These are phyloP conservation scores for Auricularia sp. DNA, from an alignment of 768 basidiomycete species.

Conservation along the genomic window DNA sequence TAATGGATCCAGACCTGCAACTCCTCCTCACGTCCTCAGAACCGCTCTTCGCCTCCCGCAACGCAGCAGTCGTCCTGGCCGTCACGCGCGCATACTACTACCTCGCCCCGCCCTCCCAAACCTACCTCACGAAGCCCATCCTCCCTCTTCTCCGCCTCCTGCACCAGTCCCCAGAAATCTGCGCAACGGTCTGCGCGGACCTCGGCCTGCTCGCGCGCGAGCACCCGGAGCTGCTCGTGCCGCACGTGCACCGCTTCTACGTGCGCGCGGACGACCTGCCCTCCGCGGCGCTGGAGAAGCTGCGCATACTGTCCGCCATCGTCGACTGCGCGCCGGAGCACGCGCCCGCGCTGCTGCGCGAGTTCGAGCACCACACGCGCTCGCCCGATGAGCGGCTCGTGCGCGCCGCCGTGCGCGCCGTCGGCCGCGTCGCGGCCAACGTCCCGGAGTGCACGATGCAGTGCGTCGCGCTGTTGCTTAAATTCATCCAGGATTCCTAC, in stretches of 20 bases:
- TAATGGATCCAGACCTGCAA: constrained; percentile 64
- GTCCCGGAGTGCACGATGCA: constrained; percentile 61
- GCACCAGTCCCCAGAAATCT: constrained; percentile 56
- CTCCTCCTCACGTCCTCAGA: constrained; percentile 62
- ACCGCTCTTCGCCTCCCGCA: constrained; percentile 75
- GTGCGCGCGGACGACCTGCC: constrained; percentile 57
- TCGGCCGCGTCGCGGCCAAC: constrained; percentile 63
- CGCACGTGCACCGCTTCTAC: constrained; percentile 57
- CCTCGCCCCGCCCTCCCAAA: constrained; percentile 41
- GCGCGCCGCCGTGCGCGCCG: constrained; percentile 60
- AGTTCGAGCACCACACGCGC: constrained; percentile 86
- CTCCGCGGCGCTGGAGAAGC: constrained; percentile 64
- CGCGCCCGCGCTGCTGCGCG: constrained; percentile 60
- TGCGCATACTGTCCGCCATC: constrained; percentile 60
- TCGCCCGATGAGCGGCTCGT: constrained; percentile 66
- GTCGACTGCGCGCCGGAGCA: constrained; percentile 46
- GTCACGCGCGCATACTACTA: constrained; percentile 68
- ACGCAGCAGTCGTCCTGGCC: constrained; percentile 80
- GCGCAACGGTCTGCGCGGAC: constrained; percentile 66
- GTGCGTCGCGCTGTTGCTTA: constrained; percentile 67
- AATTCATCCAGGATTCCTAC: constrained; percentile 66
- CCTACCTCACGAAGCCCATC: constrained; percentile 43
- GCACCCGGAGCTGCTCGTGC: constrained; percentile 48
- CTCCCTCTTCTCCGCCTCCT: constrained; percentile 69
- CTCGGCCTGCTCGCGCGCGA: constrained; percentile 52